These are phyloP conservation scores for Cyclocybe cylindracea DNA, from an alignment of 768 basidiomycete species.

Conservation along the genomic window DNA sequence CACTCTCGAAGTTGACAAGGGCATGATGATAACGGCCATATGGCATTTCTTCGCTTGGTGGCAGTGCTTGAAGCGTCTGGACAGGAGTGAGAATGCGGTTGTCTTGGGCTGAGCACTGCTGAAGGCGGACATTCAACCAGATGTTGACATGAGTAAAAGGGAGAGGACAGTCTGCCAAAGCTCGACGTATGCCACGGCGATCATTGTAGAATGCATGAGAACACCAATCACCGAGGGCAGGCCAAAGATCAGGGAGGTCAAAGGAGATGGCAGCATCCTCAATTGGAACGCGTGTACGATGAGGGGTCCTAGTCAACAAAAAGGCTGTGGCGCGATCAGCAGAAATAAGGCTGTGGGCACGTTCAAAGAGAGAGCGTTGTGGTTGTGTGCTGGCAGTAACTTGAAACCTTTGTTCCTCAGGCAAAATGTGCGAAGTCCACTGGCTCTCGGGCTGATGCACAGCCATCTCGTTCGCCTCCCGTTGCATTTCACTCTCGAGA, in stretches of 20 bases:
- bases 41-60: neutral
- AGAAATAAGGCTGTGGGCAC: neutral
- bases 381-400: neutral
- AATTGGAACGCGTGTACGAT: neutral
- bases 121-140: neutral
- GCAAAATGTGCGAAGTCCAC: neutral
- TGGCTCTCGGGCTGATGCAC: neutral
- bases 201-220: neutral
- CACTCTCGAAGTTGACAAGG: neutral
- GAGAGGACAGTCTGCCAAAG: neutral
- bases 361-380: neutral
- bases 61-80: neutral
- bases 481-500: neutral
- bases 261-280: neutral
- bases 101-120: neutral
- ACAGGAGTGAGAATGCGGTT: neutral
- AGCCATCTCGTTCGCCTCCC: neutral
- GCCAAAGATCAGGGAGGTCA: neutral
- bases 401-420: neutral
- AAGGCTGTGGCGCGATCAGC: neutral
- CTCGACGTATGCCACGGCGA: neutral
- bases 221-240: neutral
- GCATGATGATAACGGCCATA: neutral
- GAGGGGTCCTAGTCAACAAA: neutral
- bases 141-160: neutral